These are phyloP conservation scores for Berberis vulgaris DNA, from an alignment of 164 flowering plant genomes.

Conservation along the genomic window DNA sequence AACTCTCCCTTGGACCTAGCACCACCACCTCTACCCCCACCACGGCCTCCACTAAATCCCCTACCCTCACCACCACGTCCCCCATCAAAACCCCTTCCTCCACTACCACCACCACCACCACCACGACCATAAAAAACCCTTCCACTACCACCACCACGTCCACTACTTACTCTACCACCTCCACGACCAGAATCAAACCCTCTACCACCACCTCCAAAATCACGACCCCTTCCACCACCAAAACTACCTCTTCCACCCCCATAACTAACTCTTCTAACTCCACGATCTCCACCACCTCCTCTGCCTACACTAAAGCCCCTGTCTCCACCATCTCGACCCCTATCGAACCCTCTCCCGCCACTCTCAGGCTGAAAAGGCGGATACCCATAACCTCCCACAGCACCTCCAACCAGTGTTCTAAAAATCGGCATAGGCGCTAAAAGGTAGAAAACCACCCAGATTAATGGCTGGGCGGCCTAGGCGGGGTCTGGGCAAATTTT, in stretches of 20 bases:
- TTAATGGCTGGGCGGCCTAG: too few relatives aligned
- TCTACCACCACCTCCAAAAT: slow-evolving; percentile 15
- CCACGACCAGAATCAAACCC: slow-evolving; percentile 15
- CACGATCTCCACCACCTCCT: slow-evolving; percentile 12
- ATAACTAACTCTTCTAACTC: slow-evolving; percentile 6
- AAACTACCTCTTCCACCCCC: slow-evolving; percentile 6
- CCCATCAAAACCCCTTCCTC: slow-evolving; percentile 24
- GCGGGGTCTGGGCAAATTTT: too few relatives aligned
- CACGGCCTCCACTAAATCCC: slow-evolving; percentile 30
- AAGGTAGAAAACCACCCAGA: too few relatives aligned
- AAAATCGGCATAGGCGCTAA: too few relatives aligned
- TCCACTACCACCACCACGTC: slow-evolving; percentile 23
- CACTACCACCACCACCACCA: slow-evolving; percentile 22
- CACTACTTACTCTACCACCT: slow-evolving; percentile 2
- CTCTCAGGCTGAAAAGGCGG: slow-evolving; percentile 32
- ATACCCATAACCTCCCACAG: slow-evolving; percentile 6
- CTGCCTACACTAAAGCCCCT: slow-evolving; percentile 16
- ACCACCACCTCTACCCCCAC: slow-evolving; percentile 37
- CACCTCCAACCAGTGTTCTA: not conserved
- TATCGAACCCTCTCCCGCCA: slow-evolving; percentile 23
- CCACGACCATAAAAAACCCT: slow-evolving; percentile 7
- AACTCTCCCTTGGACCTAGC: slow-evolving; percentile 44
- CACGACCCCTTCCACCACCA: slow-evolving; percentile 8
- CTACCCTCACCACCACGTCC: slow-evolving; percentile 20
- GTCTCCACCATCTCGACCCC: slow-evolving; percentile 21